Base-by-base conservation (phyloP, 257 asterid species). In the Ilex aquifolium region DNA sequence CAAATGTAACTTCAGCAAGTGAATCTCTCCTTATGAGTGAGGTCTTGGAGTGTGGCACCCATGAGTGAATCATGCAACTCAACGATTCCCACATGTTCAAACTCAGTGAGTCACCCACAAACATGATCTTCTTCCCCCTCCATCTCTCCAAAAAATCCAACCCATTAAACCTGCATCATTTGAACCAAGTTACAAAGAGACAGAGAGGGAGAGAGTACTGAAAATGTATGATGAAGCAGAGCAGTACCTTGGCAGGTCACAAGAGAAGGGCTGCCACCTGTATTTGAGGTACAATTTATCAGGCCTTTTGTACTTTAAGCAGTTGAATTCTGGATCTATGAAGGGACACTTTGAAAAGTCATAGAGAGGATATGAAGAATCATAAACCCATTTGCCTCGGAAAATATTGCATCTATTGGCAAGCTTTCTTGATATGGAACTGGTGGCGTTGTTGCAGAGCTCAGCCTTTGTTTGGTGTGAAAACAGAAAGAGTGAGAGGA, bases 101-200 rank as follows among this genome's bases (percentile, higher is more conserved):
- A 83, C 99, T 89, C 85, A 92, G 71, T 67, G 99, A 92, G 71
- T 92, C 99, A 1, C 99, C 99, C 44, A 92, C 99, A 54, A 89
- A 92, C 97, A 92, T 89, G 31, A 92, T 84, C 77, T 84, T 87
- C 85, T 87, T 92, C 56, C 99, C 97, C 74, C 91, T 87, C 67
- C 71, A 79, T 70, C 75, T 89, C 82, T 83, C 88, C 94, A 92
- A 74, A 75, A 92, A 87, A 57, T 13, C 29, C 84, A 70, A 6
- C 72, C 97, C 97, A 75, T 87, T 81, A 70, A 92, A 92, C 66
- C 97, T 92, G 80, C 81, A 70, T 13, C 51, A 61, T 42, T 7
- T 8, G 1, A 57, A 30, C 7, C 31, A 39, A 40, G 10, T 10
- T 44, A 29, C 10, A 9, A 2, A 50, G 0, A 50, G 5, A 13